These are phyloP conservation scores for Paramecium biaurelia DNA, from an alignment of 73 alveolate genomes.

Conservation along the genomic window DNA sequence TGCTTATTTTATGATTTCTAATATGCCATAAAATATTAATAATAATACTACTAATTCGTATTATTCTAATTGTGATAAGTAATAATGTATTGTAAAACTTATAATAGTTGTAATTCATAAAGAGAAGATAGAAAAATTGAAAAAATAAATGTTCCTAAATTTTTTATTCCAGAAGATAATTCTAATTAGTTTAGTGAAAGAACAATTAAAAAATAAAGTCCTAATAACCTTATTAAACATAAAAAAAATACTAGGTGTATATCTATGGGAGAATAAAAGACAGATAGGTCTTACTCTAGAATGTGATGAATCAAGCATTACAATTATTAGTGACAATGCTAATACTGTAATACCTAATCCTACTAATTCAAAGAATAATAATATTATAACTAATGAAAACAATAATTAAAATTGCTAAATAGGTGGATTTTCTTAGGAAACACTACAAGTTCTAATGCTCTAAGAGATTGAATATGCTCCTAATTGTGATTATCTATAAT, in stretches of 20 bases:
- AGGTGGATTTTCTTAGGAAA: constrained; percentile 24
- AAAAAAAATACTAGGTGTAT: constrained; percentile 43
- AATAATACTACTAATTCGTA: constrained; percentile 1
- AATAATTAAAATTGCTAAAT: not conserved
- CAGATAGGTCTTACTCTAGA: not conserved
- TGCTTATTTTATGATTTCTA: constrained; percentile 3
- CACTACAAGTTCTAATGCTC: constrained; percentile 17
- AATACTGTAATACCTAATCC: not conserved
- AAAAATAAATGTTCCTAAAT: not conserved
- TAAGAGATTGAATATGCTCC: constrained; percentile 57
- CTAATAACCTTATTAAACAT: not conserved
- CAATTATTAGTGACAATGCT: not conserved
- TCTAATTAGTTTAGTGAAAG: not conserved
- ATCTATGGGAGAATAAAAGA: constrained; percentile 37
- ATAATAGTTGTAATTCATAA: not conserved
- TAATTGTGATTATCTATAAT: constrained; percentile 51
- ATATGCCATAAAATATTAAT: not conserved
- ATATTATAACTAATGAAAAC: not conserved
- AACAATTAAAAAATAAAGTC: constrained; percentile 28
- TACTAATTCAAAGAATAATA: not conserved
- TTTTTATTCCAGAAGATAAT: not conserved
- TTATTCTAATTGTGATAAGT: constrained; percentile 16
- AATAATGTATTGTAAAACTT: not conserved
- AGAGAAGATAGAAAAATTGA: not conserved
- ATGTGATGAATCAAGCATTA: constrained; percentile 19